phyloP scores from a whole-genome alignment of 257 asterid species.

The Solanum chmielewskii region DNA sequence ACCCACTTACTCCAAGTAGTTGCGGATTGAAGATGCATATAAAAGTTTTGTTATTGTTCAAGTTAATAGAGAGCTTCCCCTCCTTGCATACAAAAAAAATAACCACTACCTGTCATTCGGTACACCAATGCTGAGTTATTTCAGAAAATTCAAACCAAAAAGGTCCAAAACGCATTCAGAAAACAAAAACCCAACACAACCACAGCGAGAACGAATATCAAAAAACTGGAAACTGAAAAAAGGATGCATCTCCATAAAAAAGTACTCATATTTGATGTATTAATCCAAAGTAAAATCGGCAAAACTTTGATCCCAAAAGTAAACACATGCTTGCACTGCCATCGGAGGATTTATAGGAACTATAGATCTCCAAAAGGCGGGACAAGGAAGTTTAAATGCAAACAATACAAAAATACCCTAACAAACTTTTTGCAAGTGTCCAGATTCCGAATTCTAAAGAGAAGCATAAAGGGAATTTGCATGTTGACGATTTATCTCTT shows the following conservation, averaged over 20 bases:
- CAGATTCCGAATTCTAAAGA: not conserved
- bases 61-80: not conserved
- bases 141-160: too few relatives aligned
- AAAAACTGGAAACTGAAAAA: not conserved
- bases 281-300: not conserved
- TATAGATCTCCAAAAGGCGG: not conserved
- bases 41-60: not conserved
- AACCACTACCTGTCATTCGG: not conserved
- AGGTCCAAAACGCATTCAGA: not conserved
- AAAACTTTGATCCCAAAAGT: not conserved
- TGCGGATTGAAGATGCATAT: not conserved
- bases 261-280: not conserved
- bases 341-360: not conserved
- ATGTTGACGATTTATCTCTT: conserved; percentile 36
- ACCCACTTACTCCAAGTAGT: not conserved
- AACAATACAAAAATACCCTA: not conserved
- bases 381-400: not conserved
- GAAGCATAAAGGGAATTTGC: not conserved
- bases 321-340: not conserved
- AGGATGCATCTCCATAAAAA: not conserved
- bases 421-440: not conserved
- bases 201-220: not conserved
- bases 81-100: not conserved
- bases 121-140: too few relatives aligned
- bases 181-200: not conserved